Conservation (phyloP, 1,139 yeast genomes). For the Yamadazyma dendronema region DNA sequence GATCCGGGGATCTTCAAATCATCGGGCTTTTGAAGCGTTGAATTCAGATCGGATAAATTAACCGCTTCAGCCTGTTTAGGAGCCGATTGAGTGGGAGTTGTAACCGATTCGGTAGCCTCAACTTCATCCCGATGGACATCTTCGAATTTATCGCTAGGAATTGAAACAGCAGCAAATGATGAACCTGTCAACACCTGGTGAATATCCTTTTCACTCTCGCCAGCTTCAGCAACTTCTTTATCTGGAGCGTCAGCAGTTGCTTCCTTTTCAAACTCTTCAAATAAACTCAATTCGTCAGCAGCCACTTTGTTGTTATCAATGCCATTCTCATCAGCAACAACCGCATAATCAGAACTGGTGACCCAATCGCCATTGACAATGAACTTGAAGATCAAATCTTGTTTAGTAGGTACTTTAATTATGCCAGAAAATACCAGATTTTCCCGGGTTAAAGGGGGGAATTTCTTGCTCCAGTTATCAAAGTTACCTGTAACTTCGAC, state of each 20-base stretch:
- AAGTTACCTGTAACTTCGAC: conserved; percentile 44
- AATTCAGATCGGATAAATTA: conserved; percentile 13
- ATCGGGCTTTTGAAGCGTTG: conserved; percentile 13
- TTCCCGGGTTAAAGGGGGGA: conserved; percentile 18
- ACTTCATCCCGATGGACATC: conserved; percentile 4
- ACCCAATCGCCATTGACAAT: conserved; percentile 39
- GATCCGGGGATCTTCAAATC: conserved; percentile 10
- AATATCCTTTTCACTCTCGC: conserved; percentile 4
- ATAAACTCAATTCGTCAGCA: conserved; percentile 24
- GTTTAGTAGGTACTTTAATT: conserved; percentile 20
- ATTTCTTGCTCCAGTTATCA: conserved; percentile 37
- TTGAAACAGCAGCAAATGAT: conserved; percentile 44
- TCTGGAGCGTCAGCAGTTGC: not conserved
- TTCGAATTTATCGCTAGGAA: conserved; percentile 15
- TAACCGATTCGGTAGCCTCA: not conserved
- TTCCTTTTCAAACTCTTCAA: conserved; percentile 16
- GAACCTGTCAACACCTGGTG: conserved; percentile 34
- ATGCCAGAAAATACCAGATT: conserved; percentile 14
- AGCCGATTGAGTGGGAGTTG: not conserved
- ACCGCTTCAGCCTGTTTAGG: not conserved
- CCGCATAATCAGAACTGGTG: conserved; percentile 24
- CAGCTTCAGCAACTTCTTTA: not conserved
- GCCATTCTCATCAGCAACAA: conserved; percentile 35
- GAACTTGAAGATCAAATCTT: conserved; percentile 34
- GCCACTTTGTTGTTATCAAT: conserved; percentile 36